These are phyloP conservation scores for Nigrospora oryzae DNA, from an alignment of 2,329 filamentous ascomycete species.

Conservation along the genomic window DNA sequence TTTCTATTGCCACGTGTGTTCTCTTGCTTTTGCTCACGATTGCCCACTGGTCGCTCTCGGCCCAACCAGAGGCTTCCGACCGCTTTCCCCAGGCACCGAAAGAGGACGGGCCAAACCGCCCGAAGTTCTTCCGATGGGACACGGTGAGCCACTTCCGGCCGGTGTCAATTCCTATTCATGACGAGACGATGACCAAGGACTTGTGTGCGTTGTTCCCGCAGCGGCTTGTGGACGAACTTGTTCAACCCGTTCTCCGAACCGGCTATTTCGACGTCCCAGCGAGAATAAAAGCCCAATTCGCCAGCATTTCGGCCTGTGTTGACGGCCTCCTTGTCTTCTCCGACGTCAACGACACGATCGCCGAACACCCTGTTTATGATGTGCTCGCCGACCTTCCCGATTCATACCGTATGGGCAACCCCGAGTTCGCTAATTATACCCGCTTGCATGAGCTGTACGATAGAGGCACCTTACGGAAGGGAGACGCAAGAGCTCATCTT, in stretches of 20 bases:
- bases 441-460: constrained; percentile 18
- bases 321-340: constrained; percentile 38
- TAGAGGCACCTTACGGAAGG: not conserved
- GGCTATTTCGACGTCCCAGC: constrained; percentile 33
- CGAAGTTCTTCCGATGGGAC: constrained; percentile 11
- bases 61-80: no score
- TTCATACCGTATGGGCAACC: constrained; percentile 22
- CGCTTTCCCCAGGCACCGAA: not conserved
- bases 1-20: no score
- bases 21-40: no score
- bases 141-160: constrained; percentile 17
- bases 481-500: constrained; percentile 4
- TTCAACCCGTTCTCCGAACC: constrained; percentile 34
- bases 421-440: constrained; percentile 31
- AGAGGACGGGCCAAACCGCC: constrained; percentile 1
- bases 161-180: constrained; percentile 8
- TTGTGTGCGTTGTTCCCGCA: constrained; percentile 19
- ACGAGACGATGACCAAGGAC: constrained; percentile 7
- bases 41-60: no score
- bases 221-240: constrained; percentile 10
- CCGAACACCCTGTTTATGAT: constrained; percentile 33
- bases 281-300: constrained; percentile 35
- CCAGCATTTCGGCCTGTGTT: constrained; percentile 44
- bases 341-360: constrained; percentile 37
- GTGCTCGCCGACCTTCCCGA: constrained; percentile 35